A percentile compares a stretch with the other conserved stretches of the same genome.
Conservation (phyloP, 1,284 basidiomycete genomes). For the Heterobasidion irregulare region DNA sequence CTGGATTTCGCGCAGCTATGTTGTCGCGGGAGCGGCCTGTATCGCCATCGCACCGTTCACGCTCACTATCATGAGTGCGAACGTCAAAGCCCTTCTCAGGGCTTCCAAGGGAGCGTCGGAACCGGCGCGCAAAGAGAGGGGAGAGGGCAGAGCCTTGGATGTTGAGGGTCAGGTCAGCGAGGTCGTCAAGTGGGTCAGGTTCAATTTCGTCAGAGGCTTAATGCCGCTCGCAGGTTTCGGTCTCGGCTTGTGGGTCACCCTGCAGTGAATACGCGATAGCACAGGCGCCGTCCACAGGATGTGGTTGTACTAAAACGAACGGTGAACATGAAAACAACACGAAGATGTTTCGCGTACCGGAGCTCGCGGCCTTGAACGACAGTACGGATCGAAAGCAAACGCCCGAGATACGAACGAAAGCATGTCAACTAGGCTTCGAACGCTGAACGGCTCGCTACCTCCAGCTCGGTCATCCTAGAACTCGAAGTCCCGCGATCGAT, state of each 20-base stretch:
- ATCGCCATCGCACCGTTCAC: constrained; percentile 2
- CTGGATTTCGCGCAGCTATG: background rate
- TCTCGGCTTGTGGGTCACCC: background rate
- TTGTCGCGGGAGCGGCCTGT: background rate
- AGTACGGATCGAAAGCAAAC: no score
- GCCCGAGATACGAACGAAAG: no score
- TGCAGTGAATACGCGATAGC: background rate
- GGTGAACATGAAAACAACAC: background rate
- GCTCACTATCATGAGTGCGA: background rate
- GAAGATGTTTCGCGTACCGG: no score
- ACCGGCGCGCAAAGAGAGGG: background rate
- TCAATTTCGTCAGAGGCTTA: constrained; percentile 1
- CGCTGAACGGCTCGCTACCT: no score
- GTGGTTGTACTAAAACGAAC: background rate
- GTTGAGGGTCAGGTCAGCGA: constrained; percentile 2
- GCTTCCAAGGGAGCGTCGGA: background rate
- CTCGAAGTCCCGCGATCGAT: no score
- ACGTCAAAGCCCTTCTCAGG: background rate
- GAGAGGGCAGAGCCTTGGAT: background rate
- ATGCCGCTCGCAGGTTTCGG: background rate
- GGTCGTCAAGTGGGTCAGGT: constrained; percentile 1
- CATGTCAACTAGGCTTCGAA: no score
- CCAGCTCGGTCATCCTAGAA: no score
- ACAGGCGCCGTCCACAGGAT: background rate
- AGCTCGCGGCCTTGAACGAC: no score